Conservation (phyloP, 352 stramenopile genomes). For the Phytopythium oedochilum region DNA sequence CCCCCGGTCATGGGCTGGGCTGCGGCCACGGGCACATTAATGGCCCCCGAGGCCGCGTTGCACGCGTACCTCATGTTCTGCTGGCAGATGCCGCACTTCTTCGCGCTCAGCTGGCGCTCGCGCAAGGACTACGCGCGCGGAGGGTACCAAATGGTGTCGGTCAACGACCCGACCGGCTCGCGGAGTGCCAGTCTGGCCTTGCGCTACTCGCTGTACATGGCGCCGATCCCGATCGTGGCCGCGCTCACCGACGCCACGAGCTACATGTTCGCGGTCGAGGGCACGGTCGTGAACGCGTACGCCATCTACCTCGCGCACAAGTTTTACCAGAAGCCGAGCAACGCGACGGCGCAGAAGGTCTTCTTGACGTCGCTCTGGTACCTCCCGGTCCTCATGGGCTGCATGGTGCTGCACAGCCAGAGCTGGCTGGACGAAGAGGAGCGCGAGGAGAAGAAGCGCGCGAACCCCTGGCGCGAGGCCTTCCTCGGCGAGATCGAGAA, state of each 20-base stretch:
- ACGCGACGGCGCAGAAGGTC: conserved; percentile 94
- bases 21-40: conserved; percentile 87
- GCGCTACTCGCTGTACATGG: conserved; percentile 94
- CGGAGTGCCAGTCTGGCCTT: conserved; percentile 91
- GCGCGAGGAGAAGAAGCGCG: conserved; percentile 42
- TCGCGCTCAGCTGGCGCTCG: conserved; percentile 97
- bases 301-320: conserved; percentile 93
- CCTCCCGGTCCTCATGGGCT: conserved; percentile 94
- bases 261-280: conserved; percentile 99
- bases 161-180: conserved; percentile 89
- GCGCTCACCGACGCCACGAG: conserved; percentile 92
- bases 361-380: conserved; percentile 98
- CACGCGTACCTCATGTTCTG: conserved; percentile 91
- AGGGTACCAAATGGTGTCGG: conserved; percentile 95
- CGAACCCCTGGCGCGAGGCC: conserved; percentile 50
- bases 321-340: conserved; percentile 93
- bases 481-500: conserved; percentile 73
- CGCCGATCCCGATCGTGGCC: conserved; percentile 91
- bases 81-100: conserved; percentile 99
- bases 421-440: conserved; percentile 82
- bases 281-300: conserved; percentile 94
- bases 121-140: conserved; percentile 89
- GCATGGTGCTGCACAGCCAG: conserved; percentile 97
- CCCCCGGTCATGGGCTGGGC: conserved; percentile 98
- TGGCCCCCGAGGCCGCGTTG: conserved; percentile 71